Evolutionary conservation across 192 early-diverging fungal species (phyloP).

Genomic region (Podila verticillata): DNA sequence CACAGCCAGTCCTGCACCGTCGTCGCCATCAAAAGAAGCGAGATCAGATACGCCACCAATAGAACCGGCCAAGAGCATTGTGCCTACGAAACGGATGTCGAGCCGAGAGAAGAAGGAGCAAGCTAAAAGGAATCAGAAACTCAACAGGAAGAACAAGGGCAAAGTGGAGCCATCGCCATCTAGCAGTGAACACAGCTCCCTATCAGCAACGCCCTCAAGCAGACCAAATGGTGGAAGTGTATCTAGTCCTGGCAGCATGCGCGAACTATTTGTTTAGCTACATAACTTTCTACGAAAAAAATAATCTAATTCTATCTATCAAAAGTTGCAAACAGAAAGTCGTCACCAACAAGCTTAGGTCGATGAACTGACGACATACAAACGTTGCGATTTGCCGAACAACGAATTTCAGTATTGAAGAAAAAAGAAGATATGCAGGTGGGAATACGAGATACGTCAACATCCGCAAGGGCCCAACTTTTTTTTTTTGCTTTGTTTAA

Average conservation of each 20-base stretch:
- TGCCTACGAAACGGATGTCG: constrained; percentile 34
- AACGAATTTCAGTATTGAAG: no score
- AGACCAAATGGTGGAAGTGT: no score
- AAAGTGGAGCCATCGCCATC: constrained; percentile 2
- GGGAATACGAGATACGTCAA: no score
- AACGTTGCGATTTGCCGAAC: no score
- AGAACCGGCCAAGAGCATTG: constrained; percentile 3
- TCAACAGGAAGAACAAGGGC: constrained; percentile 40
- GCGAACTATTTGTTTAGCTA: constrained; percentile 15
- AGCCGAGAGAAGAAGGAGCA: constrained; percentile 37
- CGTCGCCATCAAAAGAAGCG: background rate
- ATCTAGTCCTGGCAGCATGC: constrained; percentile 12
- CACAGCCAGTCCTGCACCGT: background rate
- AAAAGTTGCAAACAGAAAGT: no score
- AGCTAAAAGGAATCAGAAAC: constrained; percentile 40
- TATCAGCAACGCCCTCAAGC: background rate
- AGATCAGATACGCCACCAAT: background rate
- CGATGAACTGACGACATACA: no score
- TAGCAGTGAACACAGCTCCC: background rate
- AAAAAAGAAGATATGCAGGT: no score
- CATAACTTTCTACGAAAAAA: no score
- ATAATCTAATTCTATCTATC: no score
- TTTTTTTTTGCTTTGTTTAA: no score
- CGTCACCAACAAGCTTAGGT: no score
- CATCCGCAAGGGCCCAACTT: no score